These are phyloP conservation scores for Colletotrichum higginsianum DNA, from an alignment of 2,329 filamentous ascomycete genomes.

Conservation along the genomic window DNA sequence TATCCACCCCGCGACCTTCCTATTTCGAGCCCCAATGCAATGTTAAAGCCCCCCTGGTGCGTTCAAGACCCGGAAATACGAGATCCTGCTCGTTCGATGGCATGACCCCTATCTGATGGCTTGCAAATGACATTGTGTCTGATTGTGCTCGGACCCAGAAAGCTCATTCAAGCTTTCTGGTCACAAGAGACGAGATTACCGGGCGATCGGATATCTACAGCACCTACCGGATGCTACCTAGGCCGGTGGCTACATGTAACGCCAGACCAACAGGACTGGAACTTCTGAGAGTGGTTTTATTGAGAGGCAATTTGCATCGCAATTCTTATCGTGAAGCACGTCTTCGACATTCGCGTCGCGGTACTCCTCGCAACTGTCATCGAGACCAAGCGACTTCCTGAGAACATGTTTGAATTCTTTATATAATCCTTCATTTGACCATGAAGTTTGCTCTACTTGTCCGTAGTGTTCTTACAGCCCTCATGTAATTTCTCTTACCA, in stretches of 20 bases:
- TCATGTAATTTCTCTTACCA: background rate
- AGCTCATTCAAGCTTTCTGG: conserved; percentile 26
- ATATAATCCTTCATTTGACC: no score
- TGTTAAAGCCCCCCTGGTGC: background rate
- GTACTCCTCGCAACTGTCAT: background rate
- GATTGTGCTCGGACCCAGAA: background rate
- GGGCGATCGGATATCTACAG: conserved; percentile 20
- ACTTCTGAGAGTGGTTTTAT: conserved; percentile 8
- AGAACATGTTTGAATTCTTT: background rate
- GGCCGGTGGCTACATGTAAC: conserved; percentile 15
- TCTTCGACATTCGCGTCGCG: background rate
- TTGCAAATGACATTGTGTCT: background rate
- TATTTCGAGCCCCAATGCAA: conserved; percentile 24
- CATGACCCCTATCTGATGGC: conserved; percentile 16
- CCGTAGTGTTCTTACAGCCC: background rate
- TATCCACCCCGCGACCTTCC: conserved; percentile 28
- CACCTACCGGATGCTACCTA: conserved; percentile 37
- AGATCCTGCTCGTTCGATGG: background rate
- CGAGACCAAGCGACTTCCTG: background rate
- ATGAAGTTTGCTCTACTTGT: no score
- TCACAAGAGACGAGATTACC: conserved; percentile 23
- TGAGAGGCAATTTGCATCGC: conserved; percentile 15
- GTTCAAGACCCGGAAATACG: conserved; percentile 4
- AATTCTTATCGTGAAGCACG: conserved; percentile 31
- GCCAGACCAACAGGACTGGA: background rate